These are phyloP conservation scores for Penicillium crystallinum DNA, from an alignment of 495 filamentous ascomycete species.

Conservation along the genomic window DNA sequence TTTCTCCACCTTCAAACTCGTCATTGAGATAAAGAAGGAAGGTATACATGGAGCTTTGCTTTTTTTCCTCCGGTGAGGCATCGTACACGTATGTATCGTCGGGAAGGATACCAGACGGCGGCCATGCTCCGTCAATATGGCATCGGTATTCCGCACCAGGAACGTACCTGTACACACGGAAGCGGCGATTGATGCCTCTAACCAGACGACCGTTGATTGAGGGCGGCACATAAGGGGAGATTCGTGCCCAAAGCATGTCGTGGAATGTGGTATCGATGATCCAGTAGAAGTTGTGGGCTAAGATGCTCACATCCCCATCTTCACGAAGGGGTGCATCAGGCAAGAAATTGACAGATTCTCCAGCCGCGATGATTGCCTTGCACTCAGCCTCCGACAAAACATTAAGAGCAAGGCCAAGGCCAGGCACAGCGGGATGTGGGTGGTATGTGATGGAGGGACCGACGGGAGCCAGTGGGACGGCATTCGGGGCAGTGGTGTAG, in stretches of 20 bases:
- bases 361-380: constrained; percentile 34
- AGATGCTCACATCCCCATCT: constrained; percentile 35
- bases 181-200: constrained; percentile 35
- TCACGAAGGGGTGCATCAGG: constrained; percentile 36
- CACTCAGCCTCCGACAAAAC: constrained; percentile 31
- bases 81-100: constrained; percentile 37
- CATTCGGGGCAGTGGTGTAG: constrained; percentile 31
- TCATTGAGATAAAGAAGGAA: constrained; percentile 39
- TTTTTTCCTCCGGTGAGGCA: constrained; percentile 29
- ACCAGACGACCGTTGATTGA: constrained; percentile 29
- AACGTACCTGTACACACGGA: constrained; percentile 38
- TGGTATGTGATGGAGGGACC: constrained; percentile 29
- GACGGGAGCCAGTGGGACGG: constrained; percentile 25
- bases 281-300: constrained; percentile 43
- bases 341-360: constrained; percentile 34
- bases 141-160: constrained; percentile 37
- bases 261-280: constrained; percentile 35
- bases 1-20: constrained; percentile 40
- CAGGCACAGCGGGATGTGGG: constrained; percentile 34
- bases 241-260: constrained; percentile 34
- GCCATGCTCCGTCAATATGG: constrained; percentile 39
- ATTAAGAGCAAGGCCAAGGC: constrained; percentile 32
- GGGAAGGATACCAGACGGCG: constrained; percentile 31
- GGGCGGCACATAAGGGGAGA: constrained; percentile 26
- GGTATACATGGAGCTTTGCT: constrained; percentile 39